A percentile compares a stretch with the other conserved stretches of the same genome.
These are phyloP conservation scores for Entoloma clypeatum DNA, from an alignment of 1,284 basidiomycete genomes.

Conservation along the genomic window DNA sequence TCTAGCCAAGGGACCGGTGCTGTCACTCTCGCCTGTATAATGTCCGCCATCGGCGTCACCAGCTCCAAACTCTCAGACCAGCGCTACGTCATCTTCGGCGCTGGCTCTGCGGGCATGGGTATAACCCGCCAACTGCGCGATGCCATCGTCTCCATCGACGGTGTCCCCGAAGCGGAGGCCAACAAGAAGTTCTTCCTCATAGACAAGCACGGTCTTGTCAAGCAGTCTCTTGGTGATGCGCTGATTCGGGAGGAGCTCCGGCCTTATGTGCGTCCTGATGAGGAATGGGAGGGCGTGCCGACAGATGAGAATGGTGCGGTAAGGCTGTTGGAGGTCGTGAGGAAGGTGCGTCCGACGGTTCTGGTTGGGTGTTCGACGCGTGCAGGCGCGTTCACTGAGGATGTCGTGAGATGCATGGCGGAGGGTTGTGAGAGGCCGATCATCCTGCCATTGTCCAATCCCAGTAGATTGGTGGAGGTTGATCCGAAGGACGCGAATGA, in stretches of 20 bases:
- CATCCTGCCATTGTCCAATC: constrained; percentile 82
- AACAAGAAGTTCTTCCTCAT: constrained; percentile 65
- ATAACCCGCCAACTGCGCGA: constrained; percentile 72
- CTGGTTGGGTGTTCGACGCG: constrained; percentile 82
- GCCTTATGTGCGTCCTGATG: constrained; percentile 56
- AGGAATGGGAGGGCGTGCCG: constrained; percentile 46
- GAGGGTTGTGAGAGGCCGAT: constrained; percentile 68
- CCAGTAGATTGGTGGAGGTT: constrained; percentile 73
- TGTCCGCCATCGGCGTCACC: constrained; percentile 75
- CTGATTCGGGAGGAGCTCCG: constrained; percentile 50
- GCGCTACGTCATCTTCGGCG: constrained; percentile 75
- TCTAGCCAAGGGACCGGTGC: constrained; percentile 81
- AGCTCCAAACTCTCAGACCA: constrained; percentile 68
- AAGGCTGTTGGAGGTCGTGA: constrained; percentile 63
- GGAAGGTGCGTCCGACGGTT: constrained; percentile 59
- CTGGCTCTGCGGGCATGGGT: constrained; percentile 81
- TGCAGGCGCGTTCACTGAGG: constrained; percentile 78
- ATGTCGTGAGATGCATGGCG: constrained; percentile 69
- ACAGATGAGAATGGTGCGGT: constrained; percentile 43
- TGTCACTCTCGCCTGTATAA: constrained; percentile 75
- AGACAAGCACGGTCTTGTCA: constrained; percentile 56
- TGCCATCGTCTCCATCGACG: constrained; percentile 65
- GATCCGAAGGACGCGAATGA: constrained; percentile 68
- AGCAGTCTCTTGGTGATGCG: constrained; percentile 42
- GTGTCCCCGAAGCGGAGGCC: constrained; percentile 54